Evolutionary conservation across 169 alveolate genomes (phyloP).

Genomic region (Babesia bigemina): DNA sequence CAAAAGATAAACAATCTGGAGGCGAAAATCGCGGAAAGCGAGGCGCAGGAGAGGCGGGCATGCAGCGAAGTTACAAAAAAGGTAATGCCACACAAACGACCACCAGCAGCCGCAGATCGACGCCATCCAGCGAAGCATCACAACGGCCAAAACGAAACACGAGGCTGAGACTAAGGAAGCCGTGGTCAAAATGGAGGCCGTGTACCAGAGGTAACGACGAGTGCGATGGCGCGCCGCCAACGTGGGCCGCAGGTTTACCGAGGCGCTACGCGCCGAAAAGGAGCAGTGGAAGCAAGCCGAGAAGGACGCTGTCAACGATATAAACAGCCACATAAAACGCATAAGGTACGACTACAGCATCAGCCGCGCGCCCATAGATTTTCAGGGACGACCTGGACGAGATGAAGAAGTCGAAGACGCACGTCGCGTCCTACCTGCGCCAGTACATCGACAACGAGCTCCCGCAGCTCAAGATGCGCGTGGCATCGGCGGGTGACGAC

Average conservation of each 20-base stretch:
- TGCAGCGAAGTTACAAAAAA: slow-evolving; percentile 30
- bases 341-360: slow-evolving; percentile 10
- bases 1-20: slow-evolving; percentile 60
- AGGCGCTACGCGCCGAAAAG: slow-evolving; percentile 37
- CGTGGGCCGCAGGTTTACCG: slow-evolving; percentile 34
- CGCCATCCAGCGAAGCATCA: slow-evolving; percentile 30
- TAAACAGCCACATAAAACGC: slow-evolving; percentile 29
- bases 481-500: slow-evolving; percentile 28
- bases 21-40: slow-evolving; percentile 53
- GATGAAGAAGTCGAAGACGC: slow-evolving; percentile 58
- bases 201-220: slow-evolving; percentile 42
- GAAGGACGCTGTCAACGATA: slow-evolving; percentile 23
- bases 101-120: slow-evolving; percentile 33
- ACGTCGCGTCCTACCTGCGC: slow-evolving; percentile 48
- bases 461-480: slow-evolving; percentile 49
- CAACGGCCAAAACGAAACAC: slow-evolving; percentile 35
- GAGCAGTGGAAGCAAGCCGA: slow-evolving; percentile 62
- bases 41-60: slow-evolving; percentile 9
- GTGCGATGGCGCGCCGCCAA: neutral
- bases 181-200: slow-evolving; percentile 38
- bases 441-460: slow-evolving; percentile 52
- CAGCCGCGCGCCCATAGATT: neutral
- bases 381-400: slow-evolving; percentile 57
- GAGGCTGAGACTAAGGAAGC: slow-evolving; percentile 43
- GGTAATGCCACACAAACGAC: slow-evolving; percentile 1